phyloP scores from a whole-genome alignment of 768 basidiomycete genomes.

The Leccinum rimulosum region DNA sequence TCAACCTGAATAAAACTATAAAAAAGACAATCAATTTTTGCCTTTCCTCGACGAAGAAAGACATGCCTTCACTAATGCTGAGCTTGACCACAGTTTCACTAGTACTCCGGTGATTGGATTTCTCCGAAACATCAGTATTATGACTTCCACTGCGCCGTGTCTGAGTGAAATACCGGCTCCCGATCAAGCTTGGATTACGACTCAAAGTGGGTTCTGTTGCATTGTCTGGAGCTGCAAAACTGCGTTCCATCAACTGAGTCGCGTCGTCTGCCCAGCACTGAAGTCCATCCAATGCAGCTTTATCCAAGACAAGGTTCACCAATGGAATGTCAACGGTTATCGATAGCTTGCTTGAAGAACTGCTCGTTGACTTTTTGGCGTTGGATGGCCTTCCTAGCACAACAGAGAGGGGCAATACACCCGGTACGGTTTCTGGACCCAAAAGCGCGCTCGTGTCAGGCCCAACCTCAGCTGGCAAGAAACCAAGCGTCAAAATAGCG shows the following conservation, averaged over 20 bases:
- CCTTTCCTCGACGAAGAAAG: neutral
- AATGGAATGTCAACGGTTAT: conserved; percentile 53
- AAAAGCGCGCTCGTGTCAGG: conserved; percentile 23
- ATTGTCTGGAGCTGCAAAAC: conserved; percentile 20
- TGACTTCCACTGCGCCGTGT: conserved; percentile 37
- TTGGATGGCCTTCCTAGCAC: conserved; percentile 15
- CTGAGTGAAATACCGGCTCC: conserved; percentile 72
- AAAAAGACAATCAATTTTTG: neutral
- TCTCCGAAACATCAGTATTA: conserved; percentile 35
- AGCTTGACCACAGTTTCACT: conserved; percentile 53
- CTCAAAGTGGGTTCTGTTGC: conserved; percentile 37
- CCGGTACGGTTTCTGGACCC: conserved; percentile 17
- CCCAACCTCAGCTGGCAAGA: conserved; percentile 28
- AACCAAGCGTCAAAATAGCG: conserved; percentile 51
- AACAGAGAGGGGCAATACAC: conserved; percentile 22
- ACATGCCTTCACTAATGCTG: conserved; percentile 42
- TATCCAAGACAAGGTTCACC: conserved; percentile 57
- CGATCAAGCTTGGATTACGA: conserved; percentile 66
- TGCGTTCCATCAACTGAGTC: conserved; percentile 63
- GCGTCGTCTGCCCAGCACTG: conserved; percentile 90
- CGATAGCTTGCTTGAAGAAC: conserved; percentile 9
- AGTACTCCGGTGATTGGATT: conserved; percentile 16
- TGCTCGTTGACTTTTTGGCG: neutral
- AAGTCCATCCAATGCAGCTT: conserved; percentile 66
- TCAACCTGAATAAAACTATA: conserved; percentile 42